These are phyloP conservation scores for Cyberlindnera euphorbiae DNA, from an alignment of 805 yeast genomes.

Conservation along the genomic window DNA sequence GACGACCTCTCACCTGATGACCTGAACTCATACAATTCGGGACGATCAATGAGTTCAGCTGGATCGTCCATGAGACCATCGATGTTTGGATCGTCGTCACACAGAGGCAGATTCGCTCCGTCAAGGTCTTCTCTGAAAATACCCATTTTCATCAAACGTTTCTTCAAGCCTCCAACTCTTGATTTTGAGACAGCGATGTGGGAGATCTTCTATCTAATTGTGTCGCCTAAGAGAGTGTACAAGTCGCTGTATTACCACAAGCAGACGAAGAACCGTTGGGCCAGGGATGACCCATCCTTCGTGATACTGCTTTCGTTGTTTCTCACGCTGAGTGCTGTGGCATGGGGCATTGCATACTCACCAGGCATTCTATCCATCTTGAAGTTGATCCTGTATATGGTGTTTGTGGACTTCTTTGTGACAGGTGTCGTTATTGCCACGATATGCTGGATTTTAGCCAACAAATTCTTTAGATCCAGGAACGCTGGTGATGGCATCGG, in stretches of 20 bases:
- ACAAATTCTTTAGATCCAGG: slow-evolving; percentile 50
- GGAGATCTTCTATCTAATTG: slow-evolving; percentile 75
- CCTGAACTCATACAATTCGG: slow-evolving; percentile 22
- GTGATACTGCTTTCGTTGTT: slow-evolving; percentile 66
- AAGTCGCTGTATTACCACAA: slow-evolving; percentile 76
- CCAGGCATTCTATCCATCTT: slow-evolving; percentile 57
- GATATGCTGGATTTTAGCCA: slow-evolving; percentile 66
- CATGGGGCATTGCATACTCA: slow-evolving; percentile 85
- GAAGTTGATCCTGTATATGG: slow-evolving; percentile 75
- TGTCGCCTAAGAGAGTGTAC: slow-evolving; percentile 78
- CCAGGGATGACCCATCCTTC: slow-evolving; percentile 91
- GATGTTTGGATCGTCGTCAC: slow-evolving; percentile 8
- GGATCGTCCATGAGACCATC: slow-evolving; percentile 4
- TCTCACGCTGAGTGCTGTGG: slow-evolving; percentile 69
- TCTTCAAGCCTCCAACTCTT: slow-evolving; percentile 70
- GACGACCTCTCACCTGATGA: slow-evolving; percentile 21
- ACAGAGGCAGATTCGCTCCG: slow-evolving; percentile 1
- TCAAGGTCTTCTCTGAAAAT: slow-evolving; percentile 20
- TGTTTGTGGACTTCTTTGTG: slow-evolving; percentile 72
- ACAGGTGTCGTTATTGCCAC: slow-evolving; percentile 70
- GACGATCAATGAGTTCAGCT: slow-evolving; percentile 9
- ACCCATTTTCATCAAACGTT: slow-evolving; percentile 37
- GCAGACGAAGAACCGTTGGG: slow-evolving; percentile 74
- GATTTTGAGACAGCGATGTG: slow-evolving; percentile 92
- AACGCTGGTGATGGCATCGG: slow-evolving; percentile 25